Conservation (phyloP, 1,284 basidiomycete species). For the Vanrija pseudolonga region DNA sequence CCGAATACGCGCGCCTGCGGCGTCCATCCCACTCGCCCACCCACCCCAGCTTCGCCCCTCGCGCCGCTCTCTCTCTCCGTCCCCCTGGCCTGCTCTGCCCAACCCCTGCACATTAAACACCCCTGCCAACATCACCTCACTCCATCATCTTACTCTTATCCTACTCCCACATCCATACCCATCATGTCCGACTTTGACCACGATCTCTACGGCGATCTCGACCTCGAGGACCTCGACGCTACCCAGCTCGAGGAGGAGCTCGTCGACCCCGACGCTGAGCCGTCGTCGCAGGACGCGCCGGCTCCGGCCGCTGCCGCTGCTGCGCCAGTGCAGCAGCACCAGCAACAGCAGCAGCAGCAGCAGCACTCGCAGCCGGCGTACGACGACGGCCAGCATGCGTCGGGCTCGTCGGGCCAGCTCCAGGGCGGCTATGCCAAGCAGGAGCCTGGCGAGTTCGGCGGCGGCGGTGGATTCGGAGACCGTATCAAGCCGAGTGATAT, state of each 20-base stretch:
- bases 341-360: neutral
- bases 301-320: neutral
- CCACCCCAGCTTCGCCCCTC: too few species aligned
- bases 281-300: neutral
- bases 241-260: constrained; percentile 37
- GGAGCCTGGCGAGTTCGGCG: neutral
- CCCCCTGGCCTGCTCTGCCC: too few species aligned
- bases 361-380: neutral
- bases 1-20: neutral
- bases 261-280: constrained; percentile 28
- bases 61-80: too few species aligned
- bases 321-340: neutral
- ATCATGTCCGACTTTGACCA: constrained; percentile 43
- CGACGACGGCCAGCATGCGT: neutral
- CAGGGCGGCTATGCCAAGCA: neutral
- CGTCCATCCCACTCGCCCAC: neutral
- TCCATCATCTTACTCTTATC: neutral
- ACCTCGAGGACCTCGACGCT: constrained; percentile 42
- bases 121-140: neutral
- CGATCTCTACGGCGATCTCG: constrained; percentile 37
- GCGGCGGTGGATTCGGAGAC: constrained; percentile 17
- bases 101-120: too few species aligned
- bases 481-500: constrained; percentile 81
- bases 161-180: neutral
- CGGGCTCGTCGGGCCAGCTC: neutral